Evolutionary conservation across 2,329 filamentous ascomycete genomes (phyloP), one percentile per base, ranked within the genome.

Genomic region (Beauveria caledonica): DNA sequence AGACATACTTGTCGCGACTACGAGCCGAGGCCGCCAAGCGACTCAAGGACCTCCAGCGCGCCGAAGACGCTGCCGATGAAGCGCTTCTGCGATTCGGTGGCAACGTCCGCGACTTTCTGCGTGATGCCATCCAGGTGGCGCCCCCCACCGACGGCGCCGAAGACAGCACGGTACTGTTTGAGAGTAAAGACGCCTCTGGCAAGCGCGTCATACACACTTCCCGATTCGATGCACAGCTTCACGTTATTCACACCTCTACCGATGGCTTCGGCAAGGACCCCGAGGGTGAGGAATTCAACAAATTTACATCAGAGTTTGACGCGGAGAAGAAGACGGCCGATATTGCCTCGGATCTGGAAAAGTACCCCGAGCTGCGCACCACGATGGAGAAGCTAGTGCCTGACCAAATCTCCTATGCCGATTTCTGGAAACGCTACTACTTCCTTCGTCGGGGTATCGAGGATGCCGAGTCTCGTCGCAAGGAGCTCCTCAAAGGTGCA

Each of bases 371-470:
- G 74, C 77, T 99, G 67, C 81, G 92, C 66, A 76, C 81, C 27
- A 92, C 92, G 0, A 97, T 99, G 93, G 94, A 97, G 81, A 92
- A 88, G 76, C 78, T 96, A 60, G 94, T 99, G n/a, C 94, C 94
- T 1, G 92, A 92, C 73, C 84, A 85, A 66, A 90, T 97, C n/a
- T 83, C 92, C 39, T 99, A 99, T 69, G 82, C 79, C 57, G 84
- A 88, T 57, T 99, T 99, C 72, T 99, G 94, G 93, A 88, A 84
- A 71, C 83, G 94, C 60, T 99, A 99, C 75, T 97, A 97, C 73
- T 99, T 96, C 78, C 77, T 97, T 64, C 83, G 93, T 68, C 88
- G 95, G 69, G 90, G 94, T 17, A 89, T 99, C 64, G 93, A 97
- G 77, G 92, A 89, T 27, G 92, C 96, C 61, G 94, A 99, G 76